Conservation (phyloP, 768 basidiomycete species). For the Termitomyces sp. region DNA sequence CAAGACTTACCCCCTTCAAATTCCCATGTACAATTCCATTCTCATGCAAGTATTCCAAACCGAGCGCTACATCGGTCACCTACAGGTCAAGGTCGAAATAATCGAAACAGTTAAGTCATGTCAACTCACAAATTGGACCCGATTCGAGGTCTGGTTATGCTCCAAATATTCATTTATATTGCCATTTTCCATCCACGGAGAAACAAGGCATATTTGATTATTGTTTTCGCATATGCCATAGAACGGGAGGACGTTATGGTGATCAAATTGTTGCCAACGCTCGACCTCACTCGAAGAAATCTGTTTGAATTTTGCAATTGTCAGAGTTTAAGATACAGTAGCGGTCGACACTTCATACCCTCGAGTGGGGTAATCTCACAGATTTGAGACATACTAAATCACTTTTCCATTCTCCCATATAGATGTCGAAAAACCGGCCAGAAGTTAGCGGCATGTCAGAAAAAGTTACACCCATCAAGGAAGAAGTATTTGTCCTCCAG, state of each 20-base stretch:
- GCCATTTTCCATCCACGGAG: neutral
- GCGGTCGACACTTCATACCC: neutral
- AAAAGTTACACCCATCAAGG: neutral
- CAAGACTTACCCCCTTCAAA: neutral
- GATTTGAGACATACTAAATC: neutral
- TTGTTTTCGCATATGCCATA: neutral
- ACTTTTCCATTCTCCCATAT: neutral
- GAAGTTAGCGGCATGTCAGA: neutral
- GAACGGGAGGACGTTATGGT: constrained; percentile 3
- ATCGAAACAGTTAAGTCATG: neutral
- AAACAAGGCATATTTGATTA: neutral
- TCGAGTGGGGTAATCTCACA: neutral
- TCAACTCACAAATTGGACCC: neutral
- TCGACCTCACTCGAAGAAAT: neutral
- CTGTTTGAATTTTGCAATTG: neutral
- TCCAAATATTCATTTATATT: neutral
- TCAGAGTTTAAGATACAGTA: neutral
- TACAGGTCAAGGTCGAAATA: neutral
- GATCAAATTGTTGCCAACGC: neutral
- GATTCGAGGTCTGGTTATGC: neutral
- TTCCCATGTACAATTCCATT: neutral
- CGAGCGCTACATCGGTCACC: neutral
- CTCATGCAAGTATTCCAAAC: neutral
- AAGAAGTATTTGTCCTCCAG: too few relatives aligned
- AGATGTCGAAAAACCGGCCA: neutral